phyloP scores from a whole-genome alignment of 768 basidiomycete genomes.

The Xanthoconium stramineum region DNA sequence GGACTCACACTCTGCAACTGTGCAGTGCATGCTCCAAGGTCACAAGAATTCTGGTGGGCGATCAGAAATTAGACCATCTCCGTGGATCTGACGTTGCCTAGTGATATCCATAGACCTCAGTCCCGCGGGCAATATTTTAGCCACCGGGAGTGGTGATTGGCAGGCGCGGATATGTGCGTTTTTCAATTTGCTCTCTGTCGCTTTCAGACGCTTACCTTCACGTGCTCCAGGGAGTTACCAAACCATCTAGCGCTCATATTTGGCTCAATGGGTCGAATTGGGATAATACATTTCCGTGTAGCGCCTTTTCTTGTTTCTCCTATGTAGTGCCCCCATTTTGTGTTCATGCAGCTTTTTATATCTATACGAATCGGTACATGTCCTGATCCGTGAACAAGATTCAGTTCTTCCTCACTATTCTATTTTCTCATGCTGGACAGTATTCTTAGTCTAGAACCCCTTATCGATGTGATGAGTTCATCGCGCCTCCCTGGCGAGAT shows the following conservation, averaged over 20 bases:
- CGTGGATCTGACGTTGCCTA: slow-evolving; percentile 23
- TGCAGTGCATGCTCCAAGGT: slow-evolving; percentile 90
- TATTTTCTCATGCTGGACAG: slow-evolving; percentile 4
- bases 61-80: neutral
- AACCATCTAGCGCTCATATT: slow-evolving; percentile 19
- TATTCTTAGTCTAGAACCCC: neutral
- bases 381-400: slow-evolving; percentile 4
- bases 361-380: slow-evolving; percentile 20
- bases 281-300: slow-evolving; percentile 25
- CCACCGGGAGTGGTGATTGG: slow-evolving; percentile 71
- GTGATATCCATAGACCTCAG: slow-evolving; percentile 74
- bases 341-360: slow-evolving; percentile 18
- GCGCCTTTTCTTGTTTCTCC: slow-evolving; percentile 25
- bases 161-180: slow-evolving; percentile 65
- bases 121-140: slow-evolving; percentile 56
- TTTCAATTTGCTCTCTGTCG: neutral
- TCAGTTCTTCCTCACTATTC: slow-evolving; percentile 3
- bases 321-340: slow-evolving; percentile 20
- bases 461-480: neutral
- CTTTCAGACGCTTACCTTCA: slow-evolving; percentile 1
- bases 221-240: slow-evolving; percentile 29
- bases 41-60: slow-evolving; percentile 63
- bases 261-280: slow-evolving; percentile 6
- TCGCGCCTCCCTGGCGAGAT: neutral
- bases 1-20: slow-evolving; percentile 73